Base-by-base conservation (phyloP, 2,329 filamentous ascomycete genomes). In the Aspergillus persii region DNA sequence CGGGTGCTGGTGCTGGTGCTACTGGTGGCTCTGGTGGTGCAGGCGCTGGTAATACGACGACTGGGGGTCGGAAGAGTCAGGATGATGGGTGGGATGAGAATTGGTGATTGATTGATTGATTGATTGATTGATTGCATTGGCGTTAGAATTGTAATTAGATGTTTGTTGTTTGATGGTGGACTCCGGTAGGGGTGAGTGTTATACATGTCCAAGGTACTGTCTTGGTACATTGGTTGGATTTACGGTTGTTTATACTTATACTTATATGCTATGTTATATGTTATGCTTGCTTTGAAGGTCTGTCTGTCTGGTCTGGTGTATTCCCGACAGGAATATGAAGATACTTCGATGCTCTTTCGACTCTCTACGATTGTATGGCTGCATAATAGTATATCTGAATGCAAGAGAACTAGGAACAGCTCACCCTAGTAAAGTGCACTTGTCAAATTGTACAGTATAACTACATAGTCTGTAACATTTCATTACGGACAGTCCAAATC, bases 11-110 rank as follows among this genome's bases (percentile, higher is more conserved):
- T 48, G 66, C 33, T 36, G 15, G 66, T 23, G 36, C 61, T 11
- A 59, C 63, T 49, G 65, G 65, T 18, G 59, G 54, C 12, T 36
- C 53, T 31, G 41, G 61, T 36, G 41, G 58, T 27, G 60, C 66
- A 3, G 60, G 61, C 4, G 65, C 61, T 1, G 67, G 70, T 11
- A 58, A 66, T 30, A 23, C 46, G 6, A 49, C 58, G 8, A 59
- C 44, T 55, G 64, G 60, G 26, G 63, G 61, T 31, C 68, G 69
- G 47, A 79, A 80, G 66, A 80, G 80, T 60, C 81, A 85, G 61
- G 84, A 86, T 57, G 83, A 84, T 56, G 60, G 55, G 1, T 86
- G 84, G 84, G 81, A 83, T 53, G 83, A 86, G 61, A 75, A 78
- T 65, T 80, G 77, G 77, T 80, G 59, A 64, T 23, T 23, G 18